A percentile compares a stretch with the other conserved stretches of the same genome.
phyloP scores from a whole-genome alignment of 2,329 filamentous ascomycete species.

The Domatiomyces globalis region DNA sequence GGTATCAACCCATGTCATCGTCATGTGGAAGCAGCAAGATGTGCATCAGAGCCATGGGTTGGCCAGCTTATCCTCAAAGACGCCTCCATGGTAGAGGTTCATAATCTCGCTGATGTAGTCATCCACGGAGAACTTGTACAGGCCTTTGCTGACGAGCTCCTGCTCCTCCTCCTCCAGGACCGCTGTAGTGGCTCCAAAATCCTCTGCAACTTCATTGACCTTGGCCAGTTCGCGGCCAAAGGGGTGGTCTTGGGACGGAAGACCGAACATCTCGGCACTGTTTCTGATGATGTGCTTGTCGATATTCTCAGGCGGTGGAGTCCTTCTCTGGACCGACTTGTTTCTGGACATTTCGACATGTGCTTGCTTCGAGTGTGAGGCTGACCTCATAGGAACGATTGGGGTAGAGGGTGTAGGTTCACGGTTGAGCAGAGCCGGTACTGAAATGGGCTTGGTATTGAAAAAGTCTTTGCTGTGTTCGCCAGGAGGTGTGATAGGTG shows the following conservation, averaged over 20 bases:
- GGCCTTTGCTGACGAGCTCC: slow-evolving; percentile 53
- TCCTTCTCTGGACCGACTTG: slow-evolving; percentile 45
- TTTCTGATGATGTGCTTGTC: slow-evolving; percentile 22
- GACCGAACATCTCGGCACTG: slow-evolving; percentile 26
- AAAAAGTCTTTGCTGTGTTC: slow-evolving; percentile 44
- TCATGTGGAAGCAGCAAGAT: background rate
- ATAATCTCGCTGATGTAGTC: slow-evolving; percentile 77
- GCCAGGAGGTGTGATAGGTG: slow-evolving; percentile 37
- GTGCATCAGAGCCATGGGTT: slow-evolving; percentile 28
- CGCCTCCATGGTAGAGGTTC: slow-evolving; percentile 44
- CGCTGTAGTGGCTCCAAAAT: slow-evolving; percentile 49
- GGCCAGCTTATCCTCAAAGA: slow-evolving; percentile 38
- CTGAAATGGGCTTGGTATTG: slow-evolving; percentile 52
- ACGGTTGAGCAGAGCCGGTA: slow-evolving; percentile 40
- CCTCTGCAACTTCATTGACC: slow-evolving; percentile 84
- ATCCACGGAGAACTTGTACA: slow-evolving; percentile 59
- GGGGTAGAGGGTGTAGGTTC: slow-evolving; percentile 42
- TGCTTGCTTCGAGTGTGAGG: slow-evolving; percentile 79
- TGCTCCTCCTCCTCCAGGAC: slow-evolving; percentile 57
- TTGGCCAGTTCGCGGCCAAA: slow-evolving; percentile 85
- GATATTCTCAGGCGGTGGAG: slow-evolving; percentile 27
- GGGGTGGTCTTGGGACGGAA: slow-evolving; percentile 42
- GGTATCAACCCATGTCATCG: background rate
- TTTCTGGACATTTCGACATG: slow-evolving; percentile 61
- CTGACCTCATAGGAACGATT: slow-evolving; percentile 59